A percentile compares a stretch with the other conserved stretches of the same genome.
phyloP scores from a whole-genome alignment of 2,329 filamentous ascomycete species.

The Trichoderma sp. region DNA sequence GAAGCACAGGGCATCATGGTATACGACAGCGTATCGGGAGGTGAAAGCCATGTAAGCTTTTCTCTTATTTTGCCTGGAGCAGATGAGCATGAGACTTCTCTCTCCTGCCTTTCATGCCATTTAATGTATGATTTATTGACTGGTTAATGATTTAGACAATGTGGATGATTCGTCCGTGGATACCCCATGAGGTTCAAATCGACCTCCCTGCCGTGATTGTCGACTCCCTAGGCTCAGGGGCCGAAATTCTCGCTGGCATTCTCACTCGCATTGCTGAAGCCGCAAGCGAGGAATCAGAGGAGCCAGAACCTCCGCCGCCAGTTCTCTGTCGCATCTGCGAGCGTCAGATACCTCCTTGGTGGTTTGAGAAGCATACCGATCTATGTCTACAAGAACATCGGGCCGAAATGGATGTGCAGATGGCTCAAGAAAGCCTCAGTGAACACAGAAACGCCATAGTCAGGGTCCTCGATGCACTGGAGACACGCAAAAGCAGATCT shows the following conservation, averaged over 20 bases:
- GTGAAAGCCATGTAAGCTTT: slow-evolving; percentile 76
- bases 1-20: slow-evolving; percentile 99
- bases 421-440: slow-evolving; percentile 87
- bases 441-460: slow-evolving; percentile 96
- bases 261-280: slow-evolving; percentile 86
- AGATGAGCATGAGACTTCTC: background rate
- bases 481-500: slow-evolving; percentile 73
- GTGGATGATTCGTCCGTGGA: slow-evolving; percentile 98
- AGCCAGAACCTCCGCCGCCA: slow-evolving; percentile 81
- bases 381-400: slow-evolving; percentile 93
- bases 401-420: slow-evolving; percentile 96
- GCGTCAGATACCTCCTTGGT: slow-evolving; percentile 96
- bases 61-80: background rate
- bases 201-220: slow-evolving; percentile 88
- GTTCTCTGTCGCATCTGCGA: slow-evolving; percentile 97
- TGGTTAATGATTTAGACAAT: slow-evolving; percentile 69
- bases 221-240: slow-evolving; percentile 90
- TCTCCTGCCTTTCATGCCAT: background rate
- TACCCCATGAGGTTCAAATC: slow-evolving; percentile 91
- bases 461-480: slow-evolving; percentile 89
- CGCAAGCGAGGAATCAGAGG: slow-evolving; percentile 72
- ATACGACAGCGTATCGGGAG: slow-evolving; percentile 84
- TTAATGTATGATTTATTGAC: background rate
- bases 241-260: slow-evolving; percentile 92
- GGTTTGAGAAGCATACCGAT: slow-evolving; percentile 99